A percentile compares a stretch with the other conserved stretches of the same genome.
Conservation (phyloP, 352 stramenopile genomes). For the Globisporangium megalacanthum region DNA sequence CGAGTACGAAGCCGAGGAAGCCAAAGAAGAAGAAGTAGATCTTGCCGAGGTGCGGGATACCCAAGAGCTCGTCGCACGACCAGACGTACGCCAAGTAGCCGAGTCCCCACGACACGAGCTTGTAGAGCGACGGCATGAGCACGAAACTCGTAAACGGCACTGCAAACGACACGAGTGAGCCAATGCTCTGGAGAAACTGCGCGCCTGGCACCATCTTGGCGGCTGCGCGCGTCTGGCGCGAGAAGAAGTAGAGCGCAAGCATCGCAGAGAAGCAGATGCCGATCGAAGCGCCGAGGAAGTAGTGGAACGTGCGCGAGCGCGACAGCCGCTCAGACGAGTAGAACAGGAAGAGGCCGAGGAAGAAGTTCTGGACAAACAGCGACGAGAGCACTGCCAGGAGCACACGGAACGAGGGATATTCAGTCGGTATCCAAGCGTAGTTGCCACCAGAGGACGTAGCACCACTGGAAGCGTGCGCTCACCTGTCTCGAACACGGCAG, state of each 20-base stretch:
- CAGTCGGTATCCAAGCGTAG: constrained; percentile 1
- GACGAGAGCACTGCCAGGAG: constrained; percentile 46
- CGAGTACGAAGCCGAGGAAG: constrained; percentile 56
- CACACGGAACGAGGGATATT: neutral
- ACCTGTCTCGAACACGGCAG: constrained; percentile 68
- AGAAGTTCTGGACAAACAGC: constrained; percentile 72
- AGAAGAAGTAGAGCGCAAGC: constrained; percentile 74
- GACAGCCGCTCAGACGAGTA: constrained; percentile 61
- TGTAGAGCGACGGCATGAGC: constrained; percentile 69
- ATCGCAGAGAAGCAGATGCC: constrained; percentile 75
- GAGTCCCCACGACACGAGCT: constrained; percentile 47
- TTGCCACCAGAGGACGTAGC: neutral
- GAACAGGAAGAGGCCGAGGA: constrained; percentile 61
- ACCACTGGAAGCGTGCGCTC: constrained; percentile 12
- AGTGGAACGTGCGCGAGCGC: constrained; percentile 76
- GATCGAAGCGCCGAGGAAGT: constrained; percentile 53
- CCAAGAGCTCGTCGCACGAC: constrained; percentile 62
- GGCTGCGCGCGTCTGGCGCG: constrained; percentile 63
- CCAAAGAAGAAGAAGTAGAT: constrained; percentile 83
- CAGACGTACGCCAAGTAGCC: constrained; percentile 65
- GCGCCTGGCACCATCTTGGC: constrained; percentile 66
- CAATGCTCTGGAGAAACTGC: constrained; percentile 60
- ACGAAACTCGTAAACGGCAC: constrained; percentile 76
- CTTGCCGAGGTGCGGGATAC: constrained; percentile 78
- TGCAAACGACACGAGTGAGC: constrained; percentile 61